Conservation (phyloP, 1,139 yeast species). For the Yamadazyma trypodendri region DNA sequence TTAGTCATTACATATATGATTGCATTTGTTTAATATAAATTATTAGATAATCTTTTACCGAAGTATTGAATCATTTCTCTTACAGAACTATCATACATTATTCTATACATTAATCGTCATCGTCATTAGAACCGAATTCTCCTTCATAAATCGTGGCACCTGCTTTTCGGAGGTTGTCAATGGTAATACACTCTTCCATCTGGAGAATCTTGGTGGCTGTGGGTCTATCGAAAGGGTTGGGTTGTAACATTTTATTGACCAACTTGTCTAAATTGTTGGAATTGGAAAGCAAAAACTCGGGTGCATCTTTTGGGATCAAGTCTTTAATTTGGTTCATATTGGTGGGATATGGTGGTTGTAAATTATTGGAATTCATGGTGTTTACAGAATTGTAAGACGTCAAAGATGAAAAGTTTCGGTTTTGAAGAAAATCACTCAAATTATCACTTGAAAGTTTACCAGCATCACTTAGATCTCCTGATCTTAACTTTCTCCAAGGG, state of each 20-base stretch:
- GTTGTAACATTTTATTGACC: constrained; percentile 88
- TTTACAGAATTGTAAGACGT: constrained; percentile 30
- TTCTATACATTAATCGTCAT: constrained; percentile 11
- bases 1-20: constrained; percentile 8
- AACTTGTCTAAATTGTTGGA: constrained; percentile 71
- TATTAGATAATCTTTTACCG: constrained; percentile 6
- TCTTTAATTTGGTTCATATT: constrained; percentile 20
- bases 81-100: constrained; percentile 3
- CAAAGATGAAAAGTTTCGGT: constrained; percentile 36
- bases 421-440: constrained; percentile 44
- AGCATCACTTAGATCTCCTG: constrained; percentile 95
- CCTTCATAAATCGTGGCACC: constrained; percentile 98
- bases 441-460: constrained; percentile 71
- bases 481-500: constrained; percentile 93
- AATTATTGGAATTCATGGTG: constrained; percentile 9
- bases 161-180: constrained; percentile 81
- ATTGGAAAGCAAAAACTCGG: constrained; percentile 75
- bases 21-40: constrained; percentile 7
- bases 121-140: constrained; percentile 75
- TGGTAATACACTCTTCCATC: constrained; percentile 71
- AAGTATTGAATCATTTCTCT: too few species aligned
- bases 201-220: constrained; percentile 68
- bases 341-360: constrained; percentile 13
- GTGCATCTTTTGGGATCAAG: constrained; percentile 75
- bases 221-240: constrained; percentile 82